Conservation (phyloP, 2,329 filamentous ascomycete genomes). For the Phialemoniopsis sp. region DNA sequence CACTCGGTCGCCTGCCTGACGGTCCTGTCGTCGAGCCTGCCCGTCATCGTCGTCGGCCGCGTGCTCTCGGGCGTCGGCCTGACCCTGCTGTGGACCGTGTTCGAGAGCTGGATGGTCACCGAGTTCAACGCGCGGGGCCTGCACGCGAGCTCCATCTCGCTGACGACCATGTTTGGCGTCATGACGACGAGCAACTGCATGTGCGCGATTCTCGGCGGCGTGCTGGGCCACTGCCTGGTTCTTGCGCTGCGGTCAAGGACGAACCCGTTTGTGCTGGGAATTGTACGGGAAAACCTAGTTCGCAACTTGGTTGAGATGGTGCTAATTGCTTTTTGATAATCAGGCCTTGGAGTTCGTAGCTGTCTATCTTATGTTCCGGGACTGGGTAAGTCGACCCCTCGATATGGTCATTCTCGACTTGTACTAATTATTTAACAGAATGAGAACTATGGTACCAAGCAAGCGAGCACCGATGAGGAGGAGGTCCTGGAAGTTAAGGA, state of each 20-base stretch:
- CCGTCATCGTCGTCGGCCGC: slow-evolving; percentile 23
- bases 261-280: slow-evolving; percentile 42
- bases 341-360: slow-evolving; percentile 17
- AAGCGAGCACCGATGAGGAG: not conserved
- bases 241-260: slow-evolving; percentile 37
- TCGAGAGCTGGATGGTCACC: slow-evolving; percentile 56
- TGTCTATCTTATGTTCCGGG: slow-evolving; percentile 20
- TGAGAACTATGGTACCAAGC: slow-evolving; percentile 8
- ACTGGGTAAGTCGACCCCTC: slow-evolving; percentile 17
- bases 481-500: not conserved
- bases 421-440: too few species aligned
- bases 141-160: slow-evolving; percentile 27
- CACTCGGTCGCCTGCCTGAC: slow-evolving; percentile 9
- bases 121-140: slow-evolving; percentile 45
- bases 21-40: slow-evolving; percentile 7
- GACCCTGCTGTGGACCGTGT: slow-evolving; percentile 50
- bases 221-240: slow-evolving; percentile 45
- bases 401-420: too few species aligned
- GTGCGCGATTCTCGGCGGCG: slow-evolving; percentile 45
- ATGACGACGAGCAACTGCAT: slow-evolving; percentile 48
- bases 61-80: slow-evolving; percentile 47
- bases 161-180: slow-evolving; percentile 44
- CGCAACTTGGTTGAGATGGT: too few species aligned
- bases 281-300: too few species aligned
- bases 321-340: too few species aligned